phyloP scores from a whole-genome alignment of 2,329 filamentous ascomycete genomes.

The Exophiala phaeomuriformis region DNA sequence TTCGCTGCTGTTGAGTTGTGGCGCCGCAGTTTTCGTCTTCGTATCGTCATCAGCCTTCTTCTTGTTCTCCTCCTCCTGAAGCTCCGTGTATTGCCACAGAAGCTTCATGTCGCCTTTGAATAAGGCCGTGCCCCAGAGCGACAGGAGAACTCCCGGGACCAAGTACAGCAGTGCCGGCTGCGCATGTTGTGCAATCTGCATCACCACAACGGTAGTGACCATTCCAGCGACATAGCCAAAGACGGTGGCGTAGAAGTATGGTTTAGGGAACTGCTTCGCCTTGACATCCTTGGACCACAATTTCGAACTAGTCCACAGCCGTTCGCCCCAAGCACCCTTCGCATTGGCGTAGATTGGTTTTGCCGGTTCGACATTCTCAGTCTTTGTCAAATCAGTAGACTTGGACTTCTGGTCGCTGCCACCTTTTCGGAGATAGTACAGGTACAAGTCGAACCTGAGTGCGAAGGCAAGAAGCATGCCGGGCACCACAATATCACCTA shows the following conservation, averaged over 20 bases:
- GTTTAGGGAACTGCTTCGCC: conserved; percentile 60
- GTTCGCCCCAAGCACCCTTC: conserved; percentile 72
- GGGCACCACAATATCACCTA: conserved; percentile 90
- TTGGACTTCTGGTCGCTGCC: conserved; percentile 27
- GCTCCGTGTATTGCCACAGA: conserved; percentile 79
- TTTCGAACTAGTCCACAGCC: conserved; percentile 61
- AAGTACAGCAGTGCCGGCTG: conserved; percentile 90
- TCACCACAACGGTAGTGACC: conserved; percentile 65
- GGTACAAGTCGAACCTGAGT: conserved; percentile 82
- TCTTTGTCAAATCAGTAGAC: not conserved
- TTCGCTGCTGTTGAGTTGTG: not conserved
- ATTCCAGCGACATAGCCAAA: conserved; percentile 72
- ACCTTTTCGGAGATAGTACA: conserved; percentile 65
- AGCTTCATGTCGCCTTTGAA: conserved; percentile 62
- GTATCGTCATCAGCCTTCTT: conserved; percentile 17
- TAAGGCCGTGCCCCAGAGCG: conserved; percentile 67
- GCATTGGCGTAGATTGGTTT: conserved; percentile 45
- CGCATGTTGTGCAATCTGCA: conserved; percentile 70
- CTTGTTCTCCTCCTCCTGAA: conserved; percentile 40
- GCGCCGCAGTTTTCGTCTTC: conserved; percentile 1
- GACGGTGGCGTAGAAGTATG: conserved; percentile 74
- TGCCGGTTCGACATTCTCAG: conserved; percentile 3
- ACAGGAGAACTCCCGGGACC: conserved; percentile 72
- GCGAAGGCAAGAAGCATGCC: conserved; percentile 85
- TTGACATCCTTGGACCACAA: conserved; percentile 31